A percentile compares a stretch with the other conserved stretches of the same genome.
phyloP scores from a whole-genome alignment of 1,139 yeast genomes.

The Starmera stellimalicola region DNA sequence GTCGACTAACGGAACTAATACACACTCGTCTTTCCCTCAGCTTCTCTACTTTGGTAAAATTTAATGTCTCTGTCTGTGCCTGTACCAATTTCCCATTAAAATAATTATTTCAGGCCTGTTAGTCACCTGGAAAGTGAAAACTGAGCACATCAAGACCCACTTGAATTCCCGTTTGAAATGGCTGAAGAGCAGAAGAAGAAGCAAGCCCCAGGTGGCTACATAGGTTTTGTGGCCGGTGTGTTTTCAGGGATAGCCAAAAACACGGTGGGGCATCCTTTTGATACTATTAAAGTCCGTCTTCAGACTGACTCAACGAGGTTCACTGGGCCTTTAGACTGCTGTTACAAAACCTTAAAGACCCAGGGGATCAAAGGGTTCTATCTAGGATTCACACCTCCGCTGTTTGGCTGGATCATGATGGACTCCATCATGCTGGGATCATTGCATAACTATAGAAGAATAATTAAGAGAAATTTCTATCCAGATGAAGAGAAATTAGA shows the following conservation, averaged over 20 bases:
- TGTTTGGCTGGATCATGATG: slow-evolving; percentile 91
- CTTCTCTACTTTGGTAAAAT: too few species aligned
- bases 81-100: too few species aligned
- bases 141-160: too few species aligned
- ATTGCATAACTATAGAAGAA: slow-evolving; percentile 63
- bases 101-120: too few species aligned
- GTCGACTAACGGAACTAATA: too few species aligned
- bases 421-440: slow-evolving; percentile 86
- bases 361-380: slow-evolving; percentile 77
- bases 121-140: too few species aligned
- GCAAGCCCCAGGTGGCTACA: slow-evolving; percentile 29
- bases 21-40: too few species aligned
- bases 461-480: slow-evolving; percentile 56
- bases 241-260: slow-evolving; percentile 82
- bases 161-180: too few species aligned
- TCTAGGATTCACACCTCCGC: slow-evolving; percentile 86
- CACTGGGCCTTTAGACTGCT: slow-evolving; percentile 78
- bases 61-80: too few species aligned
- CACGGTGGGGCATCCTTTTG: slow-evolving; percentile 90
- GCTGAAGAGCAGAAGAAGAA: slow-evolving; percentile 1
- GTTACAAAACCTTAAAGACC: slow-evolving; percentile 54
- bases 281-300: slow-evolving; percentile 77
- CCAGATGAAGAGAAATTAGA: slow-evolving; percentile 53
- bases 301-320: slow-evolving; percentile 78
- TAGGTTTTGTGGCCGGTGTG: slow-evolving; percentile 83